These are phyloP conservation scores for Claviceps monticola DNA, from an alignment of 2,329 filamentous ascomycete species.

Conservation along the genomic window DNA sequence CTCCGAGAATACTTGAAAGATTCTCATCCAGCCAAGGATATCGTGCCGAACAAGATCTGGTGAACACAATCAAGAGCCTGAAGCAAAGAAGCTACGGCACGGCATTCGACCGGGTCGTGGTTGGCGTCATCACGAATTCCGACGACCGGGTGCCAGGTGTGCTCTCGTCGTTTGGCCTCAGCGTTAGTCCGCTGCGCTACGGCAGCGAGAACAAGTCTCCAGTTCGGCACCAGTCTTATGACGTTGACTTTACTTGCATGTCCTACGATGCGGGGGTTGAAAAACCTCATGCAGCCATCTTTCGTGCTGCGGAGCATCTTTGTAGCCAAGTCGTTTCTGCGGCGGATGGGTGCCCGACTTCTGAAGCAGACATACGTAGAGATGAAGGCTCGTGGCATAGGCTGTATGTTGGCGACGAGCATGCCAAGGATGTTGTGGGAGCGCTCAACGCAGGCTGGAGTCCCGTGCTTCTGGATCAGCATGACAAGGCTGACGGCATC, in stretches of 20 bases:
- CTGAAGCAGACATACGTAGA: slow-evolving; percentile 6
- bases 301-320: slow-evolving; percentile 36
- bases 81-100: slow-evolving; percentile 10
- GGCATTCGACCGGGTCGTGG: slow-evolving; percentile 25
- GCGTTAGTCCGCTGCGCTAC: slow-evolving; percentile 25
- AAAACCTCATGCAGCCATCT: slow-evolving; percentile 45
- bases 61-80: slow-evolving; percentile 29
- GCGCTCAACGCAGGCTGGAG: slow-evolving; percentile 19
- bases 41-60: slow-evolving; percentile 29
- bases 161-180: slow-evolving; percentile 37
- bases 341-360: background rate
- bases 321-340: slow-evolving; percentile 17
- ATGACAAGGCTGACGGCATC: slow-evolving; percentile 1
- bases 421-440: slow-evolving; percentile 34
- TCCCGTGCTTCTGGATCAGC: slow-evolving; percentile 10
- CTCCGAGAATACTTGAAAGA: slow-evolving; percentile 32
- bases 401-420: slow-evolving; percentile 41
- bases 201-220: slow-evolving; percentile 5
- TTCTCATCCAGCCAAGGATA: slow-evolving; percentile 43
- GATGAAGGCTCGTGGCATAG: slow-evolving; percentile 20
- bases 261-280: slow-evolving; percentile 49
- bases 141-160: slow-evolving; percentile 44
- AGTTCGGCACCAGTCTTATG: slow-evolving; percentile 8
- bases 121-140: slow-evolving; percentile 49
- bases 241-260: slow-evolving; percentile 43